A percentile compares a stretch with the other conserved stretches of the same genome.
These are phyloP conservation scores for Phytophthora ramorum DNA, from an alignment of 352 stramenopile genomes.

Conservation along the genomic window DNA sequence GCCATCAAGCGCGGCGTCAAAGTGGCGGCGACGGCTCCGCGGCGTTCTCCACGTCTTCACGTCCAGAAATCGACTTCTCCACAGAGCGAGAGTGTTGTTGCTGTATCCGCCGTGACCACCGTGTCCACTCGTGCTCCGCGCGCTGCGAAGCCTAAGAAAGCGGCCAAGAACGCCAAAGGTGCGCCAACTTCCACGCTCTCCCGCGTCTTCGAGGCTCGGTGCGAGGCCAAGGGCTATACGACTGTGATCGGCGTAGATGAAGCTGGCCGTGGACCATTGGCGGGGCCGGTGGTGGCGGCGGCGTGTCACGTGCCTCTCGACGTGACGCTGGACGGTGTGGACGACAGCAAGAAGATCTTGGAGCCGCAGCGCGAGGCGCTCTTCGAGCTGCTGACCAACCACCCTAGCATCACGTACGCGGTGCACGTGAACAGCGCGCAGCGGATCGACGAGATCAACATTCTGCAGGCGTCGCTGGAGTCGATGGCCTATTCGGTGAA, in stretches of 20 bases:
- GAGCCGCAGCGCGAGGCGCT: constrained; percentile 94
- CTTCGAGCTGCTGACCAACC: constrained; percentile 86
- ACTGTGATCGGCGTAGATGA: constrained; percentile 96
- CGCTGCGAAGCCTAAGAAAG: constrained; percentile 29
- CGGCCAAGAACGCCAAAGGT: constrained; percentile 9
- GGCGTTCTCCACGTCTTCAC: constrained; percentile 37
- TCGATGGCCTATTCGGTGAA: constrained; percentile 94
- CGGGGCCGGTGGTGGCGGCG: constrained; percentile 88
- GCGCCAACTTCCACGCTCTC: constrained; percentile 45
- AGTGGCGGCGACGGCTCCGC: constrained; percentile 16
- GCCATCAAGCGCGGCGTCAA: constrained; percentile 36
- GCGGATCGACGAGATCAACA: constrained; percentile 99
- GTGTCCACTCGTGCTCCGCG: not conserved
- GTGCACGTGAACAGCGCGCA: constrained; percentile 80
- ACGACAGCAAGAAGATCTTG: constrained; percentile 97
- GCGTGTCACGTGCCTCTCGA: constrained; percentile 77
- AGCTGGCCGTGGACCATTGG: constrained; percentile 95
- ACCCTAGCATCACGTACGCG: constrained; percentile 87
- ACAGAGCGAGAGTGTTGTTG: not conserved
- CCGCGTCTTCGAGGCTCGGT: constrained; percentile 58
- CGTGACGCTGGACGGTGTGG: constrained; percentile 88
- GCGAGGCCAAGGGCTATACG: constrained; percentile 60
- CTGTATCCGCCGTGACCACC: not conserved
- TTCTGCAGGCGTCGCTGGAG: constrained; percentile 97
- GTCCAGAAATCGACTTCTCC: constrained; percentile 9